Conservation (phyloP, 139 green algal species). For the Chlorella sp. region DNA sequence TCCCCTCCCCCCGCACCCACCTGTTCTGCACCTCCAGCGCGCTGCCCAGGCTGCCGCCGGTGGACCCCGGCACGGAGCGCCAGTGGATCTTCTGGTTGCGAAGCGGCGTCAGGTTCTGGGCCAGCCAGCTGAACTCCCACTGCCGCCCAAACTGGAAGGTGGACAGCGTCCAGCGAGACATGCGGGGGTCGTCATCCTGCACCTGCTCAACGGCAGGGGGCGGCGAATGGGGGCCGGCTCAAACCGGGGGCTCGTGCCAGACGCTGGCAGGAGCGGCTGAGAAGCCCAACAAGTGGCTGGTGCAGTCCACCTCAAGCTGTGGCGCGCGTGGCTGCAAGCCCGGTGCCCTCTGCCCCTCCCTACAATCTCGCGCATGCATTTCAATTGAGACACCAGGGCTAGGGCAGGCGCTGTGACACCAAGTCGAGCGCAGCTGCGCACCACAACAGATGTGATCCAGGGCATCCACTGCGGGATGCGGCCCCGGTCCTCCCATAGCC, state of each 20-base stretch:
- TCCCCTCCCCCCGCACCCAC: not conserved
- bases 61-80: constrained; percentile 80
- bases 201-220: constrained; percentile 44
- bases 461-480: constrained; percentile 93
- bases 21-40: constrained; percentile 75
- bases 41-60: constrained; percentile 49
- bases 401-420: too few species aligned
- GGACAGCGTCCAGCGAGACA: constrained; percentile 85
- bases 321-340: too few species aligned
- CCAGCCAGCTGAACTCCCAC: constrained; percentile 92
- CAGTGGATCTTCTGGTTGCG: constrained; percentile 90
- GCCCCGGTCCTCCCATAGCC: constrained; percentile 84
- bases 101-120: constrained; percentile 86
- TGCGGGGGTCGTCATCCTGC: constrained; percentile 62
- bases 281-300: too few species aligned
- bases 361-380: too few species aligned
- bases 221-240: too few species aligned
- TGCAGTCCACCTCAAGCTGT: too few species aligned
- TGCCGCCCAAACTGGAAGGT: constrained; percentile 83
- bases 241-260: too few species aligned
- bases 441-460: constrained; percentile 88
- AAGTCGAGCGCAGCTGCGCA: too few species aligned
- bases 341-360: too few species aligned
- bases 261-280: too few species aligned
- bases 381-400: too few species aligned